These are phyloP conservation scores for Tilletia walkeri DNA, from an alignment of 1,284 basidiomycete species.

Conservation along the genomic window DNA sequence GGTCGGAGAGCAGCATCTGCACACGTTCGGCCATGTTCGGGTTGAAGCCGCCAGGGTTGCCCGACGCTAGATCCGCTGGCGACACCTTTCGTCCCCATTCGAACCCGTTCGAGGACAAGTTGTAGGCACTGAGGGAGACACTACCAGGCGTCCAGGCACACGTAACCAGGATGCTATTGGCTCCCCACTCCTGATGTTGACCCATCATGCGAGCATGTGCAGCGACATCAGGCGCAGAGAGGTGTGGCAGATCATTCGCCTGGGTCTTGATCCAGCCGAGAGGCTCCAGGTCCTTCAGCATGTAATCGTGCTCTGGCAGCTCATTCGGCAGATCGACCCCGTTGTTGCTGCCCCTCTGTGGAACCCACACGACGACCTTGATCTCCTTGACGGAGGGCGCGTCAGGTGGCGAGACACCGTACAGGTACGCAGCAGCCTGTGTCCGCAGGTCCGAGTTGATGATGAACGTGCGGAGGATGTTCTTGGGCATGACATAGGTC, in stretches of 20 bases:
- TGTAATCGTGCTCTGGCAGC: conserved; percentile 86
- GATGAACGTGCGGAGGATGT: conserved; percentile 91
- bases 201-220: conserved; percentile 96
- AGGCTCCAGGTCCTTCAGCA: conserved; percentile 89
- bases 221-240: conserved; percentile 90
- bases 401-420: conserved; percentile 87
- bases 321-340: conserved; percentile 81
- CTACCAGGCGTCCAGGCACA: conserved; percentile 97
- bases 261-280: conserved; percentile 98
- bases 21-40: conserved; percentile 91
- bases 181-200: conserved; percentile 89
- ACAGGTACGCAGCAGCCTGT: conserved; percentile 90
- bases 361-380: conserved; percentile 92
- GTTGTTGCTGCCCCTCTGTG: conserved; percentile 93
- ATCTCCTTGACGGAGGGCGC: conserved; percentile 99
- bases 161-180: conserved; percentile 88
- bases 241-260: conserved; percentile 59
- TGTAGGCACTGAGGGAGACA: conserved; percentile 89
- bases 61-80: conserved; percentile 69
- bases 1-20: conserved; percentile 89
- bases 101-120: conserved; percentile 83
- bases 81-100: conserved; percentile 92
- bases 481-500: conserved; percentile 97
- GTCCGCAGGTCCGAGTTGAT: conserved; percentile 90
- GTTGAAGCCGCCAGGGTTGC: conserved; percentile 73